Evolutionary conservation across 2,329 filamentous ascomycete species (phyloP), one percentile per base, ranked within the genome.

Genomic region (Xylaria sp.): DNA sequence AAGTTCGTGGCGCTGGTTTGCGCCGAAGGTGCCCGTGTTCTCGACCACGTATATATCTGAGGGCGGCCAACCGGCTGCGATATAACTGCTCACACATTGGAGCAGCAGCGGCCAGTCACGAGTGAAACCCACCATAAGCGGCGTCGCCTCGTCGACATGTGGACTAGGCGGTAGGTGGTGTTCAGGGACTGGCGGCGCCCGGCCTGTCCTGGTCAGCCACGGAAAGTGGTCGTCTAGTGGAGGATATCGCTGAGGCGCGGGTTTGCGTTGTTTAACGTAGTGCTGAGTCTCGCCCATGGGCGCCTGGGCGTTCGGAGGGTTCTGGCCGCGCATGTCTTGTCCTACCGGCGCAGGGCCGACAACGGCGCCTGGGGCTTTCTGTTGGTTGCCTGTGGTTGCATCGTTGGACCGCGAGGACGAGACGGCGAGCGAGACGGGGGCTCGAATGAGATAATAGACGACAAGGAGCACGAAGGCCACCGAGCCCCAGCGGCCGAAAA

Each of bases 61-160:
- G 2, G 81, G 71, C 38, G 83, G 83, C 83, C 83, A 86, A 19
- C 83, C 83, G 3, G 81, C 81, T 1, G 82, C 79, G 56, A 86
- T 80, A 70, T 85, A 86, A 51, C 77, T 80, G 29, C 82, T 76
- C 3, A 85, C 77, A 17, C 79, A 80, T 71, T 86, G 83, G 53
- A 83, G 75, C 31, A 86, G 74, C 63, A 84, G 71, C 15, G 78
- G 77, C 79, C 80, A 83, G 71, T 84, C 83, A 4, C 80, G 73
- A 1, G 83, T 84, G 72, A 85, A 86, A 10, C 82, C 81, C 53
- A 86, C 81, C 49, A 85, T 59, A 19, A 79, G 71, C 25, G 77
- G 77, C 23, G 77, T 78, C 25, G 70, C 60, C 69, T 78, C 73
- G 2, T 71, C 70, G 43, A 76, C 71, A 60, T 77, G 75, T 2